Evolutionary conservation across 169 alveolate genomes (phyloP).

Genomic region (Eimeria brunetti): DNA sequence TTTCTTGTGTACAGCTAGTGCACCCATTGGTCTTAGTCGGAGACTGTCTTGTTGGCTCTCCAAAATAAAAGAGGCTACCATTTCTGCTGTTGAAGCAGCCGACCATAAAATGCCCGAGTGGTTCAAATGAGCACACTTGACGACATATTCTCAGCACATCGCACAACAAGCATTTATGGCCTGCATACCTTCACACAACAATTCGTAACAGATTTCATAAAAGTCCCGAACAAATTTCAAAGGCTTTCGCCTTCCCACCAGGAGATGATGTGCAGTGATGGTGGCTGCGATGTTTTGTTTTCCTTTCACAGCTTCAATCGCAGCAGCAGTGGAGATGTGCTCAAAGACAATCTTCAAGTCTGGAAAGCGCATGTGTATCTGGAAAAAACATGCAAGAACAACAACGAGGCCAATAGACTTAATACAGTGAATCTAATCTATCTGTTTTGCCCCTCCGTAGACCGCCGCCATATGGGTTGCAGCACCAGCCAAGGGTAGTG

Average conservation of each 20-base stretch:
- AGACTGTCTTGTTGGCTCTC: not conserved
- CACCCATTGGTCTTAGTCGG: not conserved
- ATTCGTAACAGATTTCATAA: not conserved
- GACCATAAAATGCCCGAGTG: not conserved
- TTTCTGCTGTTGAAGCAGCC: not conserved
- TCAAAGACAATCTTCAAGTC: slow-evolving; percentile 80
- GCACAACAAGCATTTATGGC: not conserved
- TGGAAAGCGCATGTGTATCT: slow-evolving; percentile 77
- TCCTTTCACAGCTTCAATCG: slow-evolving; percentile 70
- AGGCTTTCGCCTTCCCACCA: slow-evolving; percentile 47
- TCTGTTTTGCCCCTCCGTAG: not conserved
- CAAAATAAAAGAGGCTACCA: not conserved
- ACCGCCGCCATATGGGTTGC: not conserved
- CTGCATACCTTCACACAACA: not conserved
- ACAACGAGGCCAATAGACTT: not conserved
- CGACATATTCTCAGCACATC: not conserved
- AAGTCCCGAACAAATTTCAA: no score
- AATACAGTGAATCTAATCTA: not conserved
- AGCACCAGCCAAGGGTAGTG: not conserved
- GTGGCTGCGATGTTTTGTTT: slow-evolving; percentile 79
- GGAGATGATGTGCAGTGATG: slow-evolving; percentile 83
- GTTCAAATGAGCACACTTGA: not conserved
- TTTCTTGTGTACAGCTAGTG: not conserved
- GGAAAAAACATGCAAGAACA: not conserved
- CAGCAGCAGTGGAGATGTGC: slow-evolving; percentile 83